Evolutionary conservation across 768 basidiomycete species (phyloP), one percentile per base, ranked within the genome.

Genomic region (Russula sp.): DNA sequence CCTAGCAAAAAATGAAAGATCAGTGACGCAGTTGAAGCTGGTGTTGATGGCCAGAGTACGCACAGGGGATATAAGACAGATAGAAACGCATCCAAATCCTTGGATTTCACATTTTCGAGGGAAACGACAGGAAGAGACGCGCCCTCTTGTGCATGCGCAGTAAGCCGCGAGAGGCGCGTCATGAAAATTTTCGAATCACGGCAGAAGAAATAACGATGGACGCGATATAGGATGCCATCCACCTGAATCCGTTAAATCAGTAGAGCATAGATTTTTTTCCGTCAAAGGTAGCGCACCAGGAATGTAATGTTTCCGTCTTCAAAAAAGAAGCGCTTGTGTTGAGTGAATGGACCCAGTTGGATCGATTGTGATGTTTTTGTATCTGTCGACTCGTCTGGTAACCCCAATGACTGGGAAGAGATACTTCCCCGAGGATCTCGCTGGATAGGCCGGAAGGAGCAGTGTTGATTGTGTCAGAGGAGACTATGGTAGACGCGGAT

Each of bases 151-250:
- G 38, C 4, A 4, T 51, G 55, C 3, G 38, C 4, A 4, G 49
- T 32, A 30, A 63, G 49, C 18, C 46, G 55, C 26, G 50, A 58
- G 30, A 63, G 62, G 10, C 58, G 49, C 18, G 34, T 38, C 38
- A 11, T 38, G 44, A 64, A 64, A 16, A 56, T 32, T 30, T 38
- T 60, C 52, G 63, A 64, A 50, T 64, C 63, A 6, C 66, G 66
- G 24, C 52, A 59, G 59, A 67, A 56, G 42, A 64, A 67, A 57
- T 67, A 67, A 32, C 66, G 66, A 48, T 67, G 63, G 28, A 67
- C 66, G 28, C 59, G 44, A 52, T 67, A 67, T 14, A 64, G 54
- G 24, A 50, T 57, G 3, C 50, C 40, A 7, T 64, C 63, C 9
- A 49, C 66, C 62, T 64, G 26, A 22, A 16, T 13, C 34, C 36